Conservation (phyloP, 2,329 filamentous ascomycete genomes). For the Alternaria atra region DNA sequence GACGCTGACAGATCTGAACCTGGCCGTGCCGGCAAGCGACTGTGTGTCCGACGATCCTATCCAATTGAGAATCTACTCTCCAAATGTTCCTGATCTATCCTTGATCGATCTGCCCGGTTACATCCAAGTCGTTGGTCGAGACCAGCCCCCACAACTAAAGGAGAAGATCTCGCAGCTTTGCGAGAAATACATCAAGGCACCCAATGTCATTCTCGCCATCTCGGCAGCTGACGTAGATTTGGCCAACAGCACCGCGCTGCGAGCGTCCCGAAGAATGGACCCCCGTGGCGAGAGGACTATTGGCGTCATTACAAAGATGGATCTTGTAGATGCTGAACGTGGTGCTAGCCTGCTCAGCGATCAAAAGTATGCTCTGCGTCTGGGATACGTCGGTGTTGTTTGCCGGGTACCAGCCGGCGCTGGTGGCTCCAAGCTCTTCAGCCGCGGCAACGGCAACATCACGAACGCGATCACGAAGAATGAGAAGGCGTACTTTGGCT, state of each 20-base stretch:
- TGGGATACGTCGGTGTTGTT: slow-evolving; percentile 96
- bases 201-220: slow-evolving; percentile 96
- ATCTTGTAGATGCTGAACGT: slow-evolving; percentile 84
- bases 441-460: slow-evolving; percentile 81
- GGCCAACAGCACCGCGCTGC: slow-evolving; percentile 91
- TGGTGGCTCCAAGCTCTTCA: slow-evolving; percentile 75
- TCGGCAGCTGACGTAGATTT: slow-evolving; percentile 97
- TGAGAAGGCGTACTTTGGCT: slow-evolving; percentile 84
- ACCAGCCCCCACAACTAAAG: slow-evolving; percentile 90
- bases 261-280: slow-evolving; percentile 90
- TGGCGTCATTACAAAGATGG: slow-evolving; percentile 99
- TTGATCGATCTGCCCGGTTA: slow-evolving; percentile 97
- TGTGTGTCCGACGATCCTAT: slow-evolving; percentile 98
- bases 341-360: slow-evolving; percentile 83
- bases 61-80: slow-evolving; percentile 93
- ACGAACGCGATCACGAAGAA: slow-evolving; percentile 84
- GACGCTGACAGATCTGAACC: slow-evolving; percentile 92
- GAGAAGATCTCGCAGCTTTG: slow-evolving; percentile 96
- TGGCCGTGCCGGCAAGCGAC: slow-evolving; percentile 87
- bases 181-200: slow-evolving; percentile 96
- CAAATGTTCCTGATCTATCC: slow-evolving; percentile 92
- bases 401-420: slow-evolving; percentile 76
- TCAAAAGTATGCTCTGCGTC: slow-evolving; percentile 90
- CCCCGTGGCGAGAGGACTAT: slow-evolving; percentile 95
- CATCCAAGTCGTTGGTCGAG: slow-evolving; percentile 91